Evolutionary conservation across 176 grass and related monocot species (phyloP), one percentile per base, ranked within the genome.

Genomic region (Tuctoria greenei): DNA sequence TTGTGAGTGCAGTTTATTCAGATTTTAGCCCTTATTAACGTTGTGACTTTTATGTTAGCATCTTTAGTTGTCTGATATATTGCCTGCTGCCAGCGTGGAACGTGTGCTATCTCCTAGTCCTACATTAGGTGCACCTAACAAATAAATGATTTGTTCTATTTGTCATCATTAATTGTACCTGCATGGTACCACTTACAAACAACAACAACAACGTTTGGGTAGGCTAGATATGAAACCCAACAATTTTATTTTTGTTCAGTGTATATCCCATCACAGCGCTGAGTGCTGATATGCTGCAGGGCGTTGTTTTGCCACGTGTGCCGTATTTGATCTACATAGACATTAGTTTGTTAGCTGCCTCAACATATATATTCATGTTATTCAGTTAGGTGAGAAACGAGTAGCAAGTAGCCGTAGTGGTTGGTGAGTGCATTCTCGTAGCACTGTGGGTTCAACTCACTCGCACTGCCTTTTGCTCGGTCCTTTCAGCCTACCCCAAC

Each of bases 91-190:
- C 55, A 9, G 2, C 55, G 36, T 69, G 15, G 60, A 75, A 36
- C 75, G 34, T 75, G 64, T 61, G n/a, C 31, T 54, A 36, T 44
- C 4, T 34, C 70, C 26, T 70, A 81, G 46, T 31, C 1, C 31
- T 31, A 31, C 2, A 75, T 68, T 75, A 63, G 56, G 66, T 58
- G 47, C 66, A 86, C 72, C 72, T 71, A 81, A 59, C 78, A 59
- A 38, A 46, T 77, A 77, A 82, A 72, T 65, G 17, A 34, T n/a
- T 65, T 42, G 12, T 50, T 44, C 57, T 55, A 46, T 76, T 69
- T 80, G 42, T 64, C 66, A 77, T 82, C 16, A 72, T 82, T 77
- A 72, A 50, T 66, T 82, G 79, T 58, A 82, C 34, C 57, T 66
- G 66, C 41, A 21, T 60, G 55, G 72, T 58, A 72, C 49, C 45